Conservation (phyloP, 768 basidiomycete species). For the Chalciporus pseudorubinellus region DNA sequence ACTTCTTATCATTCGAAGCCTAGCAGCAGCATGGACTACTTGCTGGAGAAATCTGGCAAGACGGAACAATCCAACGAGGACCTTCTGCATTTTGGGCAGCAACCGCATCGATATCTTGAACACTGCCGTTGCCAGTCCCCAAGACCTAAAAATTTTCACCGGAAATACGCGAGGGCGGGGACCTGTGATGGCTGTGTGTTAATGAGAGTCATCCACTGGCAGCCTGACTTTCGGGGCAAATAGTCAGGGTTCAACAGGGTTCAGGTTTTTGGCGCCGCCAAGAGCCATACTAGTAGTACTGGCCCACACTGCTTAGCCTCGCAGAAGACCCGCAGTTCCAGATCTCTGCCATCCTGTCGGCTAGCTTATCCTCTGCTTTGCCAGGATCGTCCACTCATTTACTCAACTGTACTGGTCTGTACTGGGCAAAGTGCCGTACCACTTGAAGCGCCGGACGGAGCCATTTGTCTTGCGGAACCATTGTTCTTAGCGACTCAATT, state of each 20-base stretch:
- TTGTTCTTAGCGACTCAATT: conserved; percentile 36
- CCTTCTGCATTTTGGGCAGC: neutral
- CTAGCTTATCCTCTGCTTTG: conserved; percentile 9
- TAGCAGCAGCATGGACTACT: neutral
- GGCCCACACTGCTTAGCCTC: neutral
- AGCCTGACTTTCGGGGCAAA: conserved; percentile 34
- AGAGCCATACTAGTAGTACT: conserved; percentile 14
- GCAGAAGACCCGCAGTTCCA: neutral
- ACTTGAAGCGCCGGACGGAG: conserved; percentile 21
- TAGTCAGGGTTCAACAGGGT: conserved; percentile 32
- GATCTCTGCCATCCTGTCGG: conserved; percentile 15
- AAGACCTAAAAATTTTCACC: conserved; percentile 32
- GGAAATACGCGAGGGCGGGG: conserved; percentile 40
- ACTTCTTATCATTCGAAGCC: neutral
- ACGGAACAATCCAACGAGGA: conserved; percentile 8
- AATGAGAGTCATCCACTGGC: conserved; percentile 33
- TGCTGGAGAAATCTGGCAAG: conserved; percentile 8
- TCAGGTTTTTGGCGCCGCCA: conserved; percentile 29
- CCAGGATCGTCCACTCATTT: conserved; percentile 25
- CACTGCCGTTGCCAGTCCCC: conserved; percentile 23
- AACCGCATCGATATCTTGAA: conserved; percentile 13
- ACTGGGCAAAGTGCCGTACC: conserved; percentile 31
- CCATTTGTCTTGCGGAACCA: conserved; percentile 36
- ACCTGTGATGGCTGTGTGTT: conserved; percentile 39
- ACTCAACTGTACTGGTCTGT: conserved; percentile 23